These are phyloP conservation scores for Penicillium sp. DNA, from an alignment of 2,329 filamentous ascomycete genomes.

Conservation along the genomic window DNA sequence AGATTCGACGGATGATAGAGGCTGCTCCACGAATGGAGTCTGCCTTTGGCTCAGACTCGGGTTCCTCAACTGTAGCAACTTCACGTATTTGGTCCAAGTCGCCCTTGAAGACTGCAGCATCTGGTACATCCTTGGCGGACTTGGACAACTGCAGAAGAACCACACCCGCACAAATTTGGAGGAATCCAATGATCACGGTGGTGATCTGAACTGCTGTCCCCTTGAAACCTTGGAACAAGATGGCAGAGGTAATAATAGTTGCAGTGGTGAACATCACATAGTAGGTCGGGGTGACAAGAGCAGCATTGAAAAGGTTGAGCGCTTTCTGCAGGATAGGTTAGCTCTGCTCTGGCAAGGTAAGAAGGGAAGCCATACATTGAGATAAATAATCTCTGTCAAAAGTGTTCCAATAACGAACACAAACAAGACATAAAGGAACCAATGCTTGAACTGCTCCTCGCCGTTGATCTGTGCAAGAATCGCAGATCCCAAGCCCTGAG, in stretches of 20 bases:
- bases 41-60: constrained; percentile 94
- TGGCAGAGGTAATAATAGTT: constrained; percentile 89
- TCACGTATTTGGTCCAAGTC: constrained; percentile 94
- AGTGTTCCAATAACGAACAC: constrained; percentile 90
- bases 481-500: constrained; percentile 87
- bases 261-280: constrained; percentile 98
- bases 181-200: constrained; percentile 89
- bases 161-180: constrained; percentile 91
- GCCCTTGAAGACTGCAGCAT: constrained; percentile 86
- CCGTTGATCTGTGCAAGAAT: constrained; percentile 85
- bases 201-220: constrained; percentile 77
- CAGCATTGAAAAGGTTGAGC: constrained; percentile 93
- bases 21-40: constrained; percentile 92
- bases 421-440: constrained; percentile 91
- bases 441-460: constrained; percentile 88
- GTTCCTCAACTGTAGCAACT: constrained; percentile 90
- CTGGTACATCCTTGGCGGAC: constrained; percentile 95
- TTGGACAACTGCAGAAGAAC: constrained; percentile 95
- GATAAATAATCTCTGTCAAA: constrained; percentile 88
- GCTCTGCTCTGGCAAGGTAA: not conserved
- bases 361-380: constrained; percentile 72
- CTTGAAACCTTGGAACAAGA: constrained; percentile 92
- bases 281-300: constrained; percentile 95
- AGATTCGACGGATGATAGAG: constrained; percentile 82
- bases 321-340: constrained; percentile 72